Percentiles rank a stretch among this genome's conserved stretches.
Evolutionary conservation across 768 basidiomycete species (phyloP).

Genomic region (Leccinum truebloodii): DNA sequence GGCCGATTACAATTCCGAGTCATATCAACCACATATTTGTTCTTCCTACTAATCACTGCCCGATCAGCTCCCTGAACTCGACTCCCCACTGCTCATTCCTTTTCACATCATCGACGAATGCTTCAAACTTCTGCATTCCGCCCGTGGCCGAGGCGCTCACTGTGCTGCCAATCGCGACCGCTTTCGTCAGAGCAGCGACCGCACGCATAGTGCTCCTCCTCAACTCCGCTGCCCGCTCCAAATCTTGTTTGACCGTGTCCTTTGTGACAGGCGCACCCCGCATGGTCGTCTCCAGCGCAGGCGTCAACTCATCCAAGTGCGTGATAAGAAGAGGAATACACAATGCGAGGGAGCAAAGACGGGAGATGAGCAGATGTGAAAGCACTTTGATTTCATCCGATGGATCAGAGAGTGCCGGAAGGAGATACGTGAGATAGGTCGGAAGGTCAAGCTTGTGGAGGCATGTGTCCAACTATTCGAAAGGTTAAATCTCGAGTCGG

Average conservation of each 20-base stretch:
- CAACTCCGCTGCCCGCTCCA: constrained; percentile 86
- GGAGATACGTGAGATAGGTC: constrained; percentile 78
- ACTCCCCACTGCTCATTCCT: constrained; percentile 63
- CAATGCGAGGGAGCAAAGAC: constrained; percentile 74
- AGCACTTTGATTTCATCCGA: constrained; percentile 98
- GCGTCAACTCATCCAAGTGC: constrained; percentile 81
- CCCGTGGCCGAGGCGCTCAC: constrained; percentile 33
- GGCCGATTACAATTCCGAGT: neutral
- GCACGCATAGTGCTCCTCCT: constrained; percentile 89
- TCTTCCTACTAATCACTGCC: constrained; percentile 19
- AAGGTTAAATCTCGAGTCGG: neutral
- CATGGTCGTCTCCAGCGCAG: constrained; percentile 85
- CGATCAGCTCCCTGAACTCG: constrained; percentile 51
- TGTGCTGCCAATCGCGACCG: constrained; percentile 57
- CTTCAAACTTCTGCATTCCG: constrained; percentile 61
- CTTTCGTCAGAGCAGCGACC: constrained; percentile 82
- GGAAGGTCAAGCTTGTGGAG: constrained; percentile 84
- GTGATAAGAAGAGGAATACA: constrained; percentile 42
- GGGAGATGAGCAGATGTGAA: constrained; percentile 93
- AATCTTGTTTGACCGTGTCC: constrained; percentile 93
- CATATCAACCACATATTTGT: neutral
- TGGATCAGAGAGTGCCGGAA: constrained; percentile 82
- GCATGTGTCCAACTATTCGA: constrained; percentile 81
- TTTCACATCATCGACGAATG: constrained; percentile 72
- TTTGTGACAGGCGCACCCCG: constrained; percentile 87